Base-by-base conservation (phyloP, 257 asterid species). In the Paulownia fortunei region DNA sequence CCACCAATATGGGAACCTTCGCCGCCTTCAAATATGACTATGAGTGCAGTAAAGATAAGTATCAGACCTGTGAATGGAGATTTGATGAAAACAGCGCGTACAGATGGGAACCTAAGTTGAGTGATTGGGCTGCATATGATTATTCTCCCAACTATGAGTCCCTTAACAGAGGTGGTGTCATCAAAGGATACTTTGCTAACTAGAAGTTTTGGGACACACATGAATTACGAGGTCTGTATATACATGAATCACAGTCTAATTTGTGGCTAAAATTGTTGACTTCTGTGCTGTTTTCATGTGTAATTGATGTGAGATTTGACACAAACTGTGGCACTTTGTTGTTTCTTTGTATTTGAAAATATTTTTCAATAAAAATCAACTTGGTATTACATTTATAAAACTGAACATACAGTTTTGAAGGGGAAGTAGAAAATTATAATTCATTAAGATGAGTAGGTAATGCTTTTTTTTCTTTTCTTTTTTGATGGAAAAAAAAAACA, bases 1-100 rank as follows among this genome's bases (percentile, higher is more conserved):
- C 97, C 47, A 92, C 97, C 73, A 92, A 92, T 27, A 88, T 92
- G 89, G 95, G 94, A 61, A 91, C 89, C 0, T 89, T 92, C 5
- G 79, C 88, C 0, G 97, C 89, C 1, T 92, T 65, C 80, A 80
- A 46, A 15, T 86, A 56, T 59, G 74, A 71, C 81, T 87, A 88
- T 10, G 60, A 63, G 15, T 89, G 96, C 80, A 32, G 59, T 18
- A 19, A 51, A 0, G 73, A 72, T 0, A 6, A 27, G n/a, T 23
- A 34, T 0, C 74, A 74, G 15, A 39, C 76, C 0, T 92, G 97
- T 16, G 88, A 88, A 0, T 92, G 97, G 95, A 83, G 76, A 44
- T 92, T 92, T 19, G 92, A 92, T 8, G 90, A 91, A 42, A 65
- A 49, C 0, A 69, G 69, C 12, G 87, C 91, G 0, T 92, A 92